Evolutionary conservation across 306 rosid species (phyloP), one percentile per base, ranked within the genome.

Genomic region (Citrullus amarus): DNA sequence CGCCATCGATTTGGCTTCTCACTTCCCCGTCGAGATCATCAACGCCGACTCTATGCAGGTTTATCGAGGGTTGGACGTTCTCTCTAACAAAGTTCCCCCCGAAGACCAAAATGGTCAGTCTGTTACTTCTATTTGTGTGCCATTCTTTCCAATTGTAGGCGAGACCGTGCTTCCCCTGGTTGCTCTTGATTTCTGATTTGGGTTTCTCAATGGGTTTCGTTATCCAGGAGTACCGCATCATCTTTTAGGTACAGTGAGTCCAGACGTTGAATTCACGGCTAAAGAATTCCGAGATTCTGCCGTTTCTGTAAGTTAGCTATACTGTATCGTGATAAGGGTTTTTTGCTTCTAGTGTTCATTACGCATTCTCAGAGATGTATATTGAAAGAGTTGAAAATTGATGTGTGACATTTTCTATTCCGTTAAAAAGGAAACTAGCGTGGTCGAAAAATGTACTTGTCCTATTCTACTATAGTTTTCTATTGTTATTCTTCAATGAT

Each of bases 41-140:
- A 94, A 90, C 83, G 96, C 97, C 55, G 97, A 94, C 82, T 92
- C 98, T 67, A 94, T 94, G 98, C 90, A 94, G 86, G 96, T 92
- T 77, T 94, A 92, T 86, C 71, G 71, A 13, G 97, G 97, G n/a
- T 84, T 92, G 71, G 95, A 90, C 74, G 89, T 94, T 82, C 96
- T 92, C 88, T 87, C 98, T 75, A 94, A 94, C 83, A 94, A 94
- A 80, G 83, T 90, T 71, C 84, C 93, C 18, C 83, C 78, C 75
- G 56, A 83, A 4, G 90, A 94, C 3, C 97, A 86, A 78, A 85
- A 90, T 30, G 95, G 98, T 92, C 38, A 34, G 22, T 66, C 13
- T 36, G 50, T 56, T 25, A 56, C 41, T 46, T 44, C 75, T 43
- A 50, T 81, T 61, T 17, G 59, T 41, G 4, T 15, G 41, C 59